Evolutionary conservation across 192 early-diverging fungal species (phyloP), one percentile per base, ranked within the genome.

Genomic region (Phlyctochytrium planicorne): DNA sequence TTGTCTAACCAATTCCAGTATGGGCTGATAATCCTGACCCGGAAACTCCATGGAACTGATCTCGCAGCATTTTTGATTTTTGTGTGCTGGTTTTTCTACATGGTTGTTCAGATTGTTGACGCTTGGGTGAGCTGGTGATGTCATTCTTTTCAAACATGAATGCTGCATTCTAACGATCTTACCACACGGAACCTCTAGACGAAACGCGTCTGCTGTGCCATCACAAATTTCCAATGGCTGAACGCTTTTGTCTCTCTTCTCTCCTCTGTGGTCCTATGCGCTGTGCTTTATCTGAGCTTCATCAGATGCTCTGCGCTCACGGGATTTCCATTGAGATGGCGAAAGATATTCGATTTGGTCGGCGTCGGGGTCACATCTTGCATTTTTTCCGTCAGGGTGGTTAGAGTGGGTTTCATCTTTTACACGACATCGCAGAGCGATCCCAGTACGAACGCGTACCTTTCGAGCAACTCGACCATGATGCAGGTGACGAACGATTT

Each of bases 211-310:
- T 30, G 31, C 20, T 10, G 34, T 23, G 24, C 61, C 14, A 61
- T 69, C 6, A 25, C 55, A 6, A 2, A 69, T 25, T 61, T 69
- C 36, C 29, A 59, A 4, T 69, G 36, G 30, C 14, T 34, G 4
- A 61, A 50, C 27, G 59, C 67, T 2, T 3, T 23, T 24, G 40
- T 36, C 3, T 61, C 67, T 2, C 16, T 69, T 12, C 36, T 30
- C 36, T 69, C 59, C 25, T 62, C 36, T 30, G 50, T 69, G 29
- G 31, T 24, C 30, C 36, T 69, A 29, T 59, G 25, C 6, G 57
- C 52, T 12, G 56, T 35, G 29, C 40, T 69, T 55, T 53, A 37
- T 25, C 31, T 69, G 12, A 25, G 20, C 25, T 57, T 57, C 55
- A 29, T 25, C 12, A 12, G 55, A 6, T 57, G 10, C 27, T 10